Base-by-base conservation (phyloP, 2,329 filamentous ascomycete species). In the Emergomyces africanus region DNA sequence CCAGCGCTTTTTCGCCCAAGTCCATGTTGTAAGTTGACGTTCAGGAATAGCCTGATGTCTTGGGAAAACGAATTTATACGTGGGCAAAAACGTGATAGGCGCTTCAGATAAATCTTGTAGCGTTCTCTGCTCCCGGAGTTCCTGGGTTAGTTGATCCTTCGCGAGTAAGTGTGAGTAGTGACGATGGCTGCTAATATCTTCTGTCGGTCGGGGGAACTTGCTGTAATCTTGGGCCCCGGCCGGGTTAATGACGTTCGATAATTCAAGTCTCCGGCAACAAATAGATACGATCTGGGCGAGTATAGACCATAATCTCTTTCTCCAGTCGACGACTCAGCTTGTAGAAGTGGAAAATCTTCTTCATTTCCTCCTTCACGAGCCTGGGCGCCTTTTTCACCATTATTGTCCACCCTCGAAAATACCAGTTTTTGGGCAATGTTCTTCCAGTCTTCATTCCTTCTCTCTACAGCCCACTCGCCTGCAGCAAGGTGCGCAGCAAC, bases 211-310 rank as follows among this genome's bases (percentile, higher is more conserved):
- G 66, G 94, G 82, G 81, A 90, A 88, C 3, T 71, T 72, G 5
- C 75, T 55, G 67, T 77, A 69, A 56, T 88, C 84, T 2, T 78
- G 74, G 81, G 76, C 0, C 78, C 75, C 0, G 91, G 90, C 0
- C 80, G 76, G 0, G 78, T 80, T 62, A 84, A 81, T 8, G 85
- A 83, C 20, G 92, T 95, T 65, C 94, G 87, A 74, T 99, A 99
- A 77, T 99, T 99, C 61, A 99, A 81, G 71, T 99, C 94, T 28
- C 94, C 94, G 0, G 86, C 87, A 53, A 97, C 79, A 70, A 97
- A 95, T 1, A 96, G 78, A 70, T 95, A 85, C 3, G 85, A 85
- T 3, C 80, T 81, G 1, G 89, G 83, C 55, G 82, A 83, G 76
- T 91, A 96, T 59, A 97, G 83, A 25, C 74, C 71, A 4, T 60